Evolutionary conservation across 2,329 filamentous ascomycete species (phyloP), one percentile per base, ranked within the genome.

Genomic region (Curvularia verruculosa): DNA sequence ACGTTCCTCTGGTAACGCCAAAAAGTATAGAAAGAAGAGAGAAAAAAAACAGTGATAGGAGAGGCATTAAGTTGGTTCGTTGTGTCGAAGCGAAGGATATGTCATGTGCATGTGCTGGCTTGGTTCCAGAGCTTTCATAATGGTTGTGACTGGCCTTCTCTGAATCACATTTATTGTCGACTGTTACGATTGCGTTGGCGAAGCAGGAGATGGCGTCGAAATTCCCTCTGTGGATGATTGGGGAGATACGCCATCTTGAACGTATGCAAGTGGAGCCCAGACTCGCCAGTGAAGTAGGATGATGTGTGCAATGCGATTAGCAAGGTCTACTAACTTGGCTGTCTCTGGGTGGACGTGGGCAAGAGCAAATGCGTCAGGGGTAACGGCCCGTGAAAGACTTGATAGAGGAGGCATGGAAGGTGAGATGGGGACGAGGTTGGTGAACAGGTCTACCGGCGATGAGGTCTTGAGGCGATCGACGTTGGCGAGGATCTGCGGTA

Each of bases 241-340:
- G 4, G 28, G 51, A 8, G 40, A 34, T 9, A 58, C 55, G 5
- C 69, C 65, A 8, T 70, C 66, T 19, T 60, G 61, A 0, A 75
- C 54, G 72, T 96, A 96, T 12, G 89, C 86, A 51, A 96, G 80
- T 2, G 86, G 85, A 1, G 85, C 85, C 92, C 93, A 98, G 3
- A 96, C 89, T 47, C 91, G 85, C 92, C 93, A 97, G 76, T 97
- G 92, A 23, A 98, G 79, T 5, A 95, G 83, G 13, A 90, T 87
- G 43, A 97, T 86, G 70, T 97, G 94, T 5, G 91, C 89, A 49
- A 96, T 82, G 44, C 91, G 87, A 43, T 87, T 89, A 1, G 91
- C 87, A 74, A 96, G 85, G 56, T 92, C 88, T 41, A 83, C 82
- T 36, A 90, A 66, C 28, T 77, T 70, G 34, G 64, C 77, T 9